phyloP scores from a whole-genome alignment of 345 rosid genomes.

The Bretschneidera sinensis region DNA sequence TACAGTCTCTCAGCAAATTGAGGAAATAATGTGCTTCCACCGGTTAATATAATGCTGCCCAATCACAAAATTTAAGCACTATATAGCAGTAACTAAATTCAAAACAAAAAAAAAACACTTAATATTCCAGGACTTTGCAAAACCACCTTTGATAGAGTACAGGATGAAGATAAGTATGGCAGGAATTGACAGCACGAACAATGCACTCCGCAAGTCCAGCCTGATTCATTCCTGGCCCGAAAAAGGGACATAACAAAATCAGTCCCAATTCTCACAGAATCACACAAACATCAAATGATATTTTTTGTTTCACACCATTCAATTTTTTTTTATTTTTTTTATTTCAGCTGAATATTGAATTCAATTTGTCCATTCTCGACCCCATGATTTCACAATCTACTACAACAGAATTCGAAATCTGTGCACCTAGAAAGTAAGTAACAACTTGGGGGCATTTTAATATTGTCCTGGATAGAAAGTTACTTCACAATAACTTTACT shows the following conservation, averaged over 20 bases:
- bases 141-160: conserved; percentile 81
- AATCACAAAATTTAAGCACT: conserved; percentile 16
- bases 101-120: not conserved
- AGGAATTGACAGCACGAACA: conserved; percentile 82
- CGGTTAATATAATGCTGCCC: conserved; percentile 81
- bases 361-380: too few relatives aligned
- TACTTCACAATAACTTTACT: not conserved
- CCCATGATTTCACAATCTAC: not conserved
- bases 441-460: too few relatives aligned
- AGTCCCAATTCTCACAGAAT: not conserved
- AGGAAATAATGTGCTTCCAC: conserved; percentile 90
- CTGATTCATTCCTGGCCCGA: conserved; percentile 74
- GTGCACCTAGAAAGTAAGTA: not conserved
- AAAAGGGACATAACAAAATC: not conserved
- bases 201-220: conserved; percentile 97
- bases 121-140: not conserved
- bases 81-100: not conserved
- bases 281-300: conserved; percentile 1
- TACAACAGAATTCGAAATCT: not conserved
- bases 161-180: conserved; percentile 82
- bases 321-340: too few relatives aligned
- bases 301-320: not conserved
- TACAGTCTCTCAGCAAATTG: conserved; percentile 80
- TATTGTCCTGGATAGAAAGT: too few relatives aligned
- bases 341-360: too few relatives aligned